Percentiles rank a stretch among this genome's conserved stretches.
Evolutionary conservation across 2,329 filamentous ascomycete species (phyloP).

Genomic region (Ceratocystiopsis minuta): DNA sequence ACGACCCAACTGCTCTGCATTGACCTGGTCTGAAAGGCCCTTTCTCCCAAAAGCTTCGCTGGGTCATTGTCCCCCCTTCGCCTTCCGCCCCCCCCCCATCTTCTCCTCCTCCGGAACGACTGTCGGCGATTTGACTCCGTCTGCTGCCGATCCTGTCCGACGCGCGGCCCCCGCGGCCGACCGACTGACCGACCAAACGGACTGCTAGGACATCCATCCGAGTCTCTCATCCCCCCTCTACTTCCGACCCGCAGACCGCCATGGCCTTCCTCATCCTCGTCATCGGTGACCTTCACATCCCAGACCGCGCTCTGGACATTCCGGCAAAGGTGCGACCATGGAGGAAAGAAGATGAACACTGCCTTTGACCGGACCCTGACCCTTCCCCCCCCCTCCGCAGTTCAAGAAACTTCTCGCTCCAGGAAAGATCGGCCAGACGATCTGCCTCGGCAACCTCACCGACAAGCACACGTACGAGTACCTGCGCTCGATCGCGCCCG

Average conservation of each 20-base stretch:
- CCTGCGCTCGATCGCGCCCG: conserved; percentile 54
- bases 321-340: conserved; percentile 53
- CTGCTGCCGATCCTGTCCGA: too few species aligned
- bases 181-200: not conserved
- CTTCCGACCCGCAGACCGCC: conserved; percentile 20
- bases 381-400: conserved; percentile 21
- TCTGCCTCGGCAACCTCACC: conserved; percentile 65
- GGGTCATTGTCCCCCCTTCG: too few species aligned
- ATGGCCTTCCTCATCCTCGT: conserved; percentile 83
- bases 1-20: too few species aligned
- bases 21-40: too few species aligned
- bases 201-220: not conserved
- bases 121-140: too few species aligned
- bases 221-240: not conserved
- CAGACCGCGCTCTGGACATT: conserved; percentile 79
- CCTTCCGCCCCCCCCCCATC: too few species aligned
- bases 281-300: conserved; percentile 86
- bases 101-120: too few species aligned
- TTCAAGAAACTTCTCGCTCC: conserved; percentile 75
- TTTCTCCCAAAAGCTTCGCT: too few species aligned
- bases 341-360: too few species aligned
- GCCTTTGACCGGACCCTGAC: not conserved
- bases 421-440: conserved; percentile 66
- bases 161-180: too few species aligned
- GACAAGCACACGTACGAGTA: conserved; percentile 69